Percentiles rank a stretch among this genome's conserved stretches.
phyloP scores from a whole-genome alignment of 2,329 filamentous ascomycete species.

The Coniella vitis region DNA sequence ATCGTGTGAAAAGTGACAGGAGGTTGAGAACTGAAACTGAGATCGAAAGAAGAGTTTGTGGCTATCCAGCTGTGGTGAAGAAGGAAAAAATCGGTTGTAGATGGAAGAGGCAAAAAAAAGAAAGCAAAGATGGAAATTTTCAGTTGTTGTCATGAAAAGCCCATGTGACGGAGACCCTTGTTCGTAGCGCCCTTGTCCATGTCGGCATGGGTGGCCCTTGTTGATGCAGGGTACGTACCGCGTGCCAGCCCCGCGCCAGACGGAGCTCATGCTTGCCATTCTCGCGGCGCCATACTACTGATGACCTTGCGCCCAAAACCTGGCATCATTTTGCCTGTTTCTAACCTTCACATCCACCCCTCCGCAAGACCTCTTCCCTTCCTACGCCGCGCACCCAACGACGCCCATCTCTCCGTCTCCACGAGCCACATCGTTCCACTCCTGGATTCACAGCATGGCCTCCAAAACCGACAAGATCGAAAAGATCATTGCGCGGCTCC shows the following conservation, averaged over 20 bases:
- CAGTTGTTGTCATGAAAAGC: not conserved
- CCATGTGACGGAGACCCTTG: constrained; percentile 1
- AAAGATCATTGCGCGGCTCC: constrained; percentile 59
- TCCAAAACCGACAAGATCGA: constrained; percentile 41
- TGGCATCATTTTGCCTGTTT: not conserved
- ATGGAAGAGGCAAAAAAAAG: no score
- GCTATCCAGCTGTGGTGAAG: not conserved
- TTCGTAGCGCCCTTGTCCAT: not conserved
- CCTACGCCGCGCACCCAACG: not conserved
- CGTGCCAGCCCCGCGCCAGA: not conserved
- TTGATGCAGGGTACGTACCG: not conserved
- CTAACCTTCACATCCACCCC: no score
- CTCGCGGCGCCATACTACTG: not conserved
- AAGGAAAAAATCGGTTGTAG: not conserved
- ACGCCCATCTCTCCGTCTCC: not conserved
- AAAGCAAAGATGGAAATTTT: constrained; percentile 3
- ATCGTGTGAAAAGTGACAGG: no score
- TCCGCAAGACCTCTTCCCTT: not conserved
- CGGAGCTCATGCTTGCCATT: not conserved
- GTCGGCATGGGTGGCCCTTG: not conserved
- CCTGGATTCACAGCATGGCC: constrained; percentile 11
- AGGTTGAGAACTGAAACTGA: no score
- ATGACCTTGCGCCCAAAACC: not conserved
- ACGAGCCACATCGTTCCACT: not conserved
- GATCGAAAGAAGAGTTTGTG: not conserved